Evolutionary conservation across 495 filamentous ascomycete genomes (phyloP).

Genomic region (Darksidea phi): DNA sequence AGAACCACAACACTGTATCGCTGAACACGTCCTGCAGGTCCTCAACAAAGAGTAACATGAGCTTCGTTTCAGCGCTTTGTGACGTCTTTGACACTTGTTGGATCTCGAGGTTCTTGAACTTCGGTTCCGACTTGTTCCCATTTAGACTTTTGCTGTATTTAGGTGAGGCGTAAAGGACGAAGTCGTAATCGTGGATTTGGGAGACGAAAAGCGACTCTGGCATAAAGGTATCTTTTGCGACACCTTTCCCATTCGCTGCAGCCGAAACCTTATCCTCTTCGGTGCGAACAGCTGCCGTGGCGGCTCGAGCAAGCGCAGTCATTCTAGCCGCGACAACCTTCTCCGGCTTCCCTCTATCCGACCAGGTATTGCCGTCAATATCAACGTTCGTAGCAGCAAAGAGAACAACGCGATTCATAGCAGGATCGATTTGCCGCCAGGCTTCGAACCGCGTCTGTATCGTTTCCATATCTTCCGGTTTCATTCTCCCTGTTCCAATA

Average conservation of each 20-base stretch:
- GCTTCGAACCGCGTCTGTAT: conserved; percentile 73
- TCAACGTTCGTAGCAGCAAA: conserved; percentile 81
- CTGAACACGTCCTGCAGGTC: conserved; percentile 62
- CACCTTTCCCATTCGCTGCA: conserved; percentile 41
- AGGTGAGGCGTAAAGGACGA: conserved; percentile 68
- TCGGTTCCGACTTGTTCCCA: conserved; percentile 35
- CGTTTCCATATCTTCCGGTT: conserved; percentile 53
- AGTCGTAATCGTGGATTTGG: conserved; percentile 74
- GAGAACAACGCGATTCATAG: conserved; percentile 77
- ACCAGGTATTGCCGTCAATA: conserved; percentile 74
- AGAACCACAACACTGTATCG: conserved; percentile 71
- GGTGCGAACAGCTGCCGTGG: conserved; percentile 59
- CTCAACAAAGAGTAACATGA: conserved; percentile 53
- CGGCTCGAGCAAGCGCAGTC: conserved; percentile 73
- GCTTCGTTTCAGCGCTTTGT: conserved; percentile 50
- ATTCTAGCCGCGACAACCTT: conserved; percentile 85
- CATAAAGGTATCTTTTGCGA: not conserved
- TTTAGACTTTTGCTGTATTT: conserved; percentile 44
- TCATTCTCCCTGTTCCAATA: conserved; percentile 40
- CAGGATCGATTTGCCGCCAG: conserved; percentile 82
- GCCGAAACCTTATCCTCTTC: conserved; percentile 42
- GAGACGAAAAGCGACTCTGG: conserved; percentile 64
- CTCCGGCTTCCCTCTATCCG: conserved; percentile 62
- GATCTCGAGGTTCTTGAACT: conserved; percentile 72
- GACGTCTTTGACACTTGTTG: conserved; percentile 41